phyloP scores from a whole-genome alignment of 257 asterid genomes.

The Phtheirospermum japonicum region DNA sequence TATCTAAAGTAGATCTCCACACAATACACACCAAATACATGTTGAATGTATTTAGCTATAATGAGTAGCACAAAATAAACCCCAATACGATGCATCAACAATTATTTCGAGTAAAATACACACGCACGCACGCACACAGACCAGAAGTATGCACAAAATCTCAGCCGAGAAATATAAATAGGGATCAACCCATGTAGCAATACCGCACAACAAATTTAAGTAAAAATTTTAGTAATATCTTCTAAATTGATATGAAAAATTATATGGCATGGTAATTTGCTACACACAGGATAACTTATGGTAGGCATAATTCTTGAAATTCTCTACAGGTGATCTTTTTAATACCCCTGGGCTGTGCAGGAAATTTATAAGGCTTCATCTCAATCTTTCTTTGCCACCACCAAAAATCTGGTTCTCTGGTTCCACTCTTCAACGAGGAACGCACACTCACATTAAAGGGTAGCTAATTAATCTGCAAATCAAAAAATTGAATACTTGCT shows the following conservation, averaged over 20 bases:
- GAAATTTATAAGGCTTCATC: not conserved
- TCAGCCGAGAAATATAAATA: too few species aligned
- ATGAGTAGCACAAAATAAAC: too few species aligned
- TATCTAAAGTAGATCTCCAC: too few species aligned
- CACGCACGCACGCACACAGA: conserved; percentile 11
- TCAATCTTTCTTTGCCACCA: conserved; percentile 19
- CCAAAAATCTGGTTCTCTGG: conserved; percentile 19
- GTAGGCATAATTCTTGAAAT: conserved; percentile 1
- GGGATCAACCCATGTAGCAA: conserved; percentile 24
- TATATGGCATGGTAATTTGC: not conserved
- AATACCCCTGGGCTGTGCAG: not conserved
- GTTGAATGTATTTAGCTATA: too few species aligned
- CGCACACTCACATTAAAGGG: not conserved
- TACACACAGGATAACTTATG: conserved; percentile 9
- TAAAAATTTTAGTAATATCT: not conserved
- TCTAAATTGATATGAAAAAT: conserved; percentile 9
- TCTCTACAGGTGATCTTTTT: not conserved
- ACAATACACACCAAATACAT: too few species aligned
- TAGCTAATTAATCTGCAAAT: conserved; percentile 28
- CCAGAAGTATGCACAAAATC: too few species aligned
- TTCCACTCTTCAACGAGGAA: conserved; percentile 18
- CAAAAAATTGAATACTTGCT: not conserved
- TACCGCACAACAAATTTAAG: not conserved
- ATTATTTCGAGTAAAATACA: not conserved
- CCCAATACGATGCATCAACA: not conserved